Conservation (phyloP, 2,329 filamentous ascomycete genomes). For the Tetracladium maxilliforme region DNA sequence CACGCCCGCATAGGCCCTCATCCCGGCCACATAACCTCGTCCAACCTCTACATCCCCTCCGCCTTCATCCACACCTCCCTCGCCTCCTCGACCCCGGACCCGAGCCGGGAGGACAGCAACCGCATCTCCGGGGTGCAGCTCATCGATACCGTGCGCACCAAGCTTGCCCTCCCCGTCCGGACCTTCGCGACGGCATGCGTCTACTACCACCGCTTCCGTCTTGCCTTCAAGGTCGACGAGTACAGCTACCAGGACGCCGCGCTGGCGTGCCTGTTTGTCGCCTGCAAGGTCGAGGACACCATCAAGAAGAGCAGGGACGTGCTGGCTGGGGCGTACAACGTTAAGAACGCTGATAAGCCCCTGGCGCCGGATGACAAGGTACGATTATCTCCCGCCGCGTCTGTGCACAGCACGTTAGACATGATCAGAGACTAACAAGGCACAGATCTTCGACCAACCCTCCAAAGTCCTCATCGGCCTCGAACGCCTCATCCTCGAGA, state of each 20-base stretch:
- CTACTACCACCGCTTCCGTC: slow-evolving; percentile 87
- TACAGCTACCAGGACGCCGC: slow-evolving; percentile 82
- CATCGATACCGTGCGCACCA: too few species aligned
- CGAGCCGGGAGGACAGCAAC: too few species aligned
- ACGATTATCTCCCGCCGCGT: slow-evolving; percentile 12
- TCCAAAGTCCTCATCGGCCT: slow-evolving; percentile 76
- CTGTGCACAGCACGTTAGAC: too few species aligned
- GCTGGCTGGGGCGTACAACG: slow-evolving; percentile 76
- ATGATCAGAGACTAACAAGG: background rate
- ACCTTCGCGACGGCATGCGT: slow-evolving; percentile 86
- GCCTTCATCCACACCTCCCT: too few species aligned
- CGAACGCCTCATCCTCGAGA: slow-evolving; percentile 85
- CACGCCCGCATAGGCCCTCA: too few species aligned
- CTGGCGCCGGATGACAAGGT: slow-evolving; percentile 72
- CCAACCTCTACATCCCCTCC: too few species aligned
- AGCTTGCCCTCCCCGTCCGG: too few species aligned
- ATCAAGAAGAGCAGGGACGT: slow-evolving; percentile 94
- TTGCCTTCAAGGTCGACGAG: slow-evolving; percentile 71
- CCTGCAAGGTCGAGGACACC: slow-evolving; percentile 96
- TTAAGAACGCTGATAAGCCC: slow-evolving; percentile 53
- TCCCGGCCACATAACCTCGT: too few species aligned
- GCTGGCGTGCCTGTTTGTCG: slow-evolving; percentile 75
- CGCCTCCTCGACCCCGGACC: too few species aligned
- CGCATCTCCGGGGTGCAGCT: too few species aligned
- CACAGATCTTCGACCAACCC: slow-evolving; percentile 62